These are phyloP conservation scores for Fusarium sacchari DNA, from an alignment of 2,329 filamentous ascomycete genomes.

Conservation along the genomic window DNA sequence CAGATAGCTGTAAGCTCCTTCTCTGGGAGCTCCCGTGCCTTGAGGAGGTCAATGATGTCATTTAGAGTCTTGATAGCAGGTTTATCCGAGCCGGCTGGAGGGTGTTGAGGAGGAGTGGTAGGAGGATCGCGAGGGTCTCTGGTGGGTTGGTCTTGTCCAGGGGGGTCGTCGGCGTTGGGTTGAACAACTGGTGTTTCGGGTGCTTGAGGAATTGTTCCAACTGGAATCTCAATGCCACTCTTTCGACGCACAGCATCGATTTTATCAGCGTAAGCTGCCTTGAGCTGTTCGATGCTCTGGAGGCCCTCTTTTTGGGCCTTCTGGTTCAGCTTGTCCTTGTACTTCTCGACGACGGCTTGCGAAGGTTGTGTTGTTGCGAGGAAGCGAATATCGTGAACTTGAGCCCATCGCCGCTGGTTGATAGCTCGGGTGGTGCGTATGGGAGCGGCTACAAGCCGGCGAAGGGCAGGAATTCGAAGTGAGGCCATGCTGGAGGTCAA, in stretches of 20 bases:
- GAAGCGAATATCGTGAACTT: slow-evolving; percentile 92
- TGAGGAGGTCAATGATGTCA: slow-evolving; percentile 78
- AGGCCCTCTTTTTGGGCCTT: slow-evolving; percentile 82
- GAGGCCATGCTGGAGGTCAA: slow-evolving; percentile 56
- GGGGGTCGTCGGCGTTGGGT: slow-evolving; percentile 48
- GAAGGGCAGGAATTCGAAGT: slow-evolving; percentile 59
- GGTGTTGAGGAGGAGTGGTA: slow-evolving; percentile 10
- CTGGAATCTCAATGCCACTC: slow-evolving; percentile 63
- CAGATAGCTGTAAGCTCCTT: slow-evolving; percentile 90
- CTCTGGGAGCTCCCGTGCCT: slow-evolving; percentile 75
- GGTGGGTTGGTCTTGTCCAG: slow-evolving; percentile 32
- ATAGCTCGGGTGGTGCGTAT: slow-evolving; percentile 47
- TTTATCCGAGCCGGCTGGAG: slow-evolving; percentile 38
- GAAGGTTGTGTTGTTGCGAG: slow-evolving; percentile 80
- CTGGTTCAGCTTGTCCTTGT: slow-evolving; percentile 82
- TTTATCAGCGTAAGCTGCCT: slow-evolving; percentile 84
- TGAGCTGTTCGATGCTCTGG: slow-evolving; percentile 77
- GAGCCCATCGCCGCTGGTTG: slow-evolving; percentile 84
- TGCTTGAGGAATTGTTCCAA: slow-evolving; percentile 48
- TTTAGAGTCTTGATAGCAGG: slow-evolving; percentile 58
- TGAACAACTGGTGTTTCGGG: slow-evolving; percentile 51
- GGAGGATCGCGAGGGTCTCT: slow-evolving; percentile 22
- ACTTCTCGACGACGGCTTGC: slow-evolving; percentile 80
- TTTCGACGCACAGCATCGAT: slow-evolving; percentile 77
- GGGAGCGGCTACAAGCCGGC: slow-evolving; percentile 54